Evolutionary conservation across 345 rosid genomes (phyloP).

Genomic region (Diplotaxis tenuifolia): DNA sequence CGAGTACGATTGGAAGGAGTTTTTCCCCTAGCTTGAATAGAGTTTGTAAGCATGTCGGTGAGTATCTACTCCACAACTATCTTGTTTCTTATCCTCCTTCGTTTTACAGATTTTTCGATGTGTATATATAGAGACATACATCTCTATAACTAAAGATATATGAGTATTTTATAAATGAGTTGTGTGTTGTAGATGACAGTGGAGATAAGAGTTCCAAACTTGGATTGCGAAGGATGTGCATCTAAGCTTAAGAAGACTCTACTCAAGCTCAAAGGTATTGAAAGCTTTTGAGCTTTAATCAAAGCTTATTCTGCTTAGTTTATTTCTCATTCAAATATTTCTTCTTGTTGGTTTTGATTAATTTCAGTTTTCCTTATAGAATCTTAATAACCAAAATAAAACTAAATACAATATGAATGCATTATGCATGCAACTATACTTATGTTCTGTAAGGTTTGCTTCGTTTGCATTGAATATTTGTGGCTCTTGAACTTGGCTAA

Average conservation of each 20-base stretch:
- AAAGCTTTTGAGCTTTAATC: not conserved
- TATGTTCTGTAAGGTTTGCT: not conserved
- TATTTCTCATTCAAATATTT: not conserved
- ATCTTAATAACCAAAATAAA: not conserved
- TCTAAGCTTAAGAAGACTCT: slow-evolving; percentile 81
- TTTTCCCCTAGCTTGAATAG: not conserved
- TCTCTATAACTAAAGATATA: not conserved
- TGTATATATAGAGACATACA: not conserved
- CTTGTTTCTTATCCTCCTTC: not conserved
- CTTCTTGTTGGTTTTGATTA: not conserved
- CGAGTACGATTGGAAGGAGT: not conserved
- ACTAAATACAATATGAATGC: not conserved
- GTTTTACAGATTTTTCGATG: not conserved
- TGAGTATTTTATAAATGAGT: not conserved
- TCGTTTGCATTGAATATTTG: not conserved
- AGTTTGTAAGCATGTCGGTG: slow-evolving; percentile 50
- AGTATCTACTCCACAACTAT: slow-evolving; percentile 31
- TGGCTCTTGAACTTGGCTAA: not conserved
- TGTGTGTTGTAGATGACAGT: slow-evolving; percentile 50
- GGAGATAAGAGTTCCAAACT: slow-evolving; percentile 86
- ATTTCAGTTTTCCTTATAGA: not conserved
- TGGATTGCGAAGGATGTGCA: slow-evolving; percentile 93
- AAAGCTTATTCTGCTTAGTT: too few relatives aligned
- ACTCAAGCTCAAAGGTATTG: slow-evolving; percentile 80
- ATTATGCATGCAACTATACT: not conserved